Conservation (phyloP, 2,329 filamentous ascomycete genomes). For the Botrytis squamosa region DNA sequence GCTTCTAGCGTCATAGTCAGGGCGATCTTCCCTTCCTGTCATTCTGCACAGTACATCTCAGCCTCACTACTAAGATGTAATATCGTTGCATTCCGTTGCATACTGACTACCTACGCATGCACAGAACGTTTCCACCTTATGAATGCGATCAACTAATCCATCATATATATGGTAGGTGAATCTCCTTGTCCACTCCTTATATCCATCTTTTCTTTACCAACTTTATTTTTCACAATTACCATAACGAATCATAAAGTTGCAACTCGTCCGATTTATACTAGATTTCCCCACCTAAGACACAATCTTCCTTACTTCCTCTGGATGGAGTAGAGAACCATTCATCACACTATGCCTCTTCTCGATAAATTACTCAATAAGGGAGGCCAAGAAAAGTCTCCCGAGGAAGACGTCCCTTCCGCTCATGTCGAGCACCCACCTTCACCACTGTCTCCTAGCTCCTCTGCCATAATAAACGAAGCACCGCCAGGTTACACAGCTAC, state of each 20-base stretch:
- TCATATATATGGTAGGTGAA: not conserved
- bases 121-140: not conserved
- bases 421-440: not conserved
- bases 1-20: not conserved
- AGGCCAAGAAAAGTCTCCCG: not conserved
- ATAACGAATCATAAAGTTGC: not conserved
- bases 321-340: not conserved
- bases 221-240: not conserved
- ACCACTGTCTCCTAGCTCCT: not conserved
- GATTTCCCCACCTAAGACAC: not conserved
- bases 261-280: not conserved
- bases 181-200: not conserved
- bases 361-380: not conserved
- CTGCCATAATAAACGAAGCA: conserved; percentile 5
- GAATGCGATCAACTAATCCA: not conserved
- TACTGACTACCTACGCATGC: not conserved
- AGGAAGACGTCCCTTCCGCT: not conserved
- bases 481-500: conserved; percentile 29
- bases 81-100: not conserved
- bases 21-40: not conserved
- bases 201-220: not conserved
- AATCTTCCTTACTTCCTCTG: not conserved
- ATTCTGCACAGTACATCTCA: not conserved
- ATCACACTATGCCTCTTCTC: not conserved
- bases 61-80: not conserved